Conservation (phyloP, 1,139 yeast genomes). For the Yamadazyma buinensis region DNA sequence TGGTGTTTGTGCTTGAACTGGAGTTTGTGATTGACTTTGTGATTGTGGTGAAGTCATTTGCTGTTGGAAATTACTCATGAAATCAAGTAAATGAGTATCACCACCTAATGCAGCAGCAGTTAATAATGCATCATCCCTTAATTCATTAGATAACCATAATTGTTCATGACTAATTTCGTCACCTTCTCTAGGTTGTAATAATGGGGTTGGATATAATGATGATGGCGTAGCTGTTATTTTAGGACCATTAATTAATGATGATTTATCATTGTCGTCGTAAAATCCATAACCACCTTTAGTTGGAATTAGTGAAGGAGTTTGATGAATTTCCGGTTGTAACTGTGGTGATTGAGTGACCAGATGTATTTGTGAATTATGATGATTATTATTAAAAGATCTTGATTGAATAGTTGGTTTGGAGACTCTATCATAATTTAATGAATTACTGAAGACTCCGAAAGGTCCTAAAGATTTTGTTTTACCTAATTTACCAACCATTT, state of each 20-base stretch:
- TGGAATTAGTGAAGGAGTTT: not conserved
- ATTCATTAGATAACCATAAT: slow-evolving; percentile 65
- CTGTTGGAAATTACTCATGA: slow-evolving; percentile 32
- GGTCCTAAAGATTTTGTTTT: slow-evolving; percentile 69
- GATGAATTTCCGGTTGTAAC: no score
- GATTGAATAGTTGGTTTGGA: not conserved
- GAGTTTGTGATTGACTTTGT: not conserved
- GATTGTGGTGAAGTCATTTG: not conserved
- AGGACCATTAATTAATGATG: not conserved
- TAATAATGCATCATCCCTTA: slow-evolving; percentile 65
- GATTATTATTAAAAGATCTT: not conserved
- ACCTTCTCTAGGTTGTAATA: slow-evolving; percentile 8
- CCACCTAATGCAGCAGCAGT: slow-evolving; percentile 74
- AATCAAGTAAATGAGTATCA: slow-evolving; percentile 54
- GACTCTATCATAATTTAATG: no score
- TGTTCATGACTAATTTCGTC: slow-evolving; percentile 29
- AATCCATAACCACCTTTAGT: not conserved
- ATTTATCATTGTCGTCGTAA: not conserved
- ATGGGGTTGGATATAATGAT: slow-evolving; percentile 6
- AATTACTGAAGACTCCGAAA: slow-evolving; percentile 65
- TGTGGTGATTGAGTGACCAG: no score
- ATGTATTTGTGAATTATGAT: not conserved
- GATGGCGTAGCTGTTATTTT: slow-evolving; percentile 4
- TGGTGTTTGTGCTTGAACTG: slow-evolving; percentile 2
- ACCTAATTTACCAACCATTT: slow-evolving; percentile 28